Conservation (phyloP, 352 stramenopile genomes). For the Phytophthora macrochlamydospora region DNA sequence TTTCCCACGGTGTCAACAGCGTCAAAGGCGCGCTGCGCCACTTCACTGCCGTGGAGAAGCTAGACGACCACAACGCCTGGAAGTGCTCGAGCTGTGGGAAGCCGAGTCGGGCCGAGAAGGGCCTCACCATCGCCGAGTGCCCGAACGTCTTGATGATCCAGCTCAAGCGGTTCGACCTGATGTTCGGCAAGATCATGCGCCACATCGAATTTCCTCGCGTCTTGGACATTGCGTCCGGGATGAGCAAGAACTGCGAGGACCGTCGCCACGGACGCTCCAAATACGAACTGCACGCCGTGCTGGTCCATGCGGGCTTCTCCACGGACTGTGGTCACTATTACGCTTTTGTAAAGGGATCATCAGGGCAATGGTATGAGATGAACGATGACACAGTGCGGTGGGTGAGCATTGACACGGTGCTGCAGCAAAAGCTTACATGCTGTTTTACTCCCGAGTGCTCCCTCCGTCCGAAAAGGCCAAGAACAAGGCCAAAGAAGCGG, state of each 20-base stretch:
- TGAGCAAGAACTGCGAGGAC: constrained; percentile 62
- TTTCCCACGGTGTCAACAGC: constrained; percentile 75
- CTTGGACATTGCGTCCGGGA: constrained; percentile 70
- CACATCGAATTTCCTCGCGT: constrained; percentile 75
- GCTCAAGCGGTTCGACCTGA: constrained; percentile 90
- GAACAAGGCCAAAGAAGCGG: constrained; percentile 32
- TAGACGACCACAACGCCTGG: constrained; percentile 88
- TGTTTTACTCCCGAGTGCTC: constrained; percentile 88
- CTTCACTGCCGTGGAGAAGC: constrained; percentile 83
- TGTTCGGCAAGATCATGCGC: constrained; percentile 90
- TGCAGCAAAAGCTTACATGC: constrained; percentile 92
- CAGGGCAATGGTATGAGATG: constrained; percentile 93
- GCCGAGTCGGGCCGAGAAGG: constrained; percentile 80
- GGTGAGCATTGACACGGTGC: constrained; percentile 85
- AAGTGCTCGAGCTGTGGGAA: constrained; percentile 85
- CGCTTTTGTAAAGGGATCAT: constrained; percentile 86
- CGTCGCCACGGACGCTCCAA: constrained; percentile 51
- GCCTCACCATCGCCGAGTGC: constrained; percentile 75
- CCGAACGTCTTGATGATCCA: constrained; percentile 91
- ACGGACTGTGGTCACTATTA: constrained; percentile 93
- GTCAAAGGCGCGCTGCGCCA: constrained; percentile 78
- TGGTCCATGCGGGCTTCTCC: constrained; percentile 89
- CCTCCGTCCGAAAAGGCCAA: constrained; percentile 46
- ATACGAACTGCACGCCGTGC: constrained; percentile 82
- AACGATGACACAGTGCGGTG: constrained; percentile 90